Evolutionary conservation across 345 rosid genomes (phyloP).

Genomic region (Aquilaria malaccensis): DNA sequence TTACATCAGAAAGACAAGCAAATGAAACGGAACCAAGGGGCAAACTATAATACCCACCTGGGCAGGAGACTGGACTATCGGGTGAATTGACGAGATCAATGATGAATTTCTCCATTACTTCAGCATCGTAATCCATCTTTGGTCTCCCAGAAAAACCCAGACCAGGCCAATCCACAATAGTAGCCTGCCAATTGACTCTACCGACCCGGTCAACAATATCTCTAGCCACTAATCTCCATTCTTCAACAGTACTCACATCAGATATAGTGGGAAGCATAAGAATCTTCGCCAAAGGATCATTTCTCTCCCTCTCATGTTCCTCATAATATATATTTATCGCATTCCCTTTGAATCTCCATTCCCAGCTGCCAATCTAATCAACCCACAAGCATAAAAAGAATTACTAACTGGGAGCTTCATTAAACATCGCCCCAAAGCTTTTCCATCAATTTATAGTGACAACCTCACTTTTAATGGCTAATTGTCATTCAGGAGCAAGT

Average conservation of each 20-base stretch:
- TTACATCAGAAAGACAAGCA: neutral
- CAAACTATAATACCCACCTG: conserved; percentile 32
- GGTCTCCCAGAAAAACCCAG: conserved; percentile 77
- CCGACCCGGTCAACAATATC: conserved; percentile 55
- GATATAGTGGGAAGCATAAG: conserved; percentile 89
- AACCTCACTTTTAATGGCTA: too few relatives aligned
- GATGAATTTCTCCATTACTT: conserved; percentile 80
- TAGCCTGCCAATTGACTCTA: conserved; percentile 59
- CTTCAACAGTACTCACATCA: conserved; percentile 92
- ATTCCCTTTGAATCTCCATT: conserved; percentile 70
- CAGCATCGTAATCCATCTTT: conserved; percentile 77
- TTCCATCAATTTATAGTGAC: too few relatives aligned
- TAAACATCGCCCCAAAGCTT: too few relatives aligned
- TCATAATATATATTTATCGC: conserved; percentile 61
- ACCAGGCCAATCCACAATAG: conserved; percentile 94
- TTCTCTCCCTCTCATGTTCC: conserved; percentile 47
- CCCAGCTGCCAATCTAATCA: conserved; percentile 49
- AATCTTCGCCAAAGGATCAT: conserved; percentile 50
- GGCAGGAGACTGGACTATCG: conserved; percentile 49
- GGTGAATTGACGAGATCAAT: conserved; percentile 72
- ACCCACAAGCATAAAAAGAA: too few relatives aligned
- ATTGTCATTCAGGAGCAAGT: too few relatives aligned
- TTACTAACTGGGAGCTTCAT: too few relatives aligned
- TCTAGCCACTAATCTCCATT: conserved; percentile 86
- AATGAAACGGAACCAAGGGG: neutral